phyloP scores from a whole-genome alignment of 73 alveolate genomes.

The Symbiodinium natans region DNA sequence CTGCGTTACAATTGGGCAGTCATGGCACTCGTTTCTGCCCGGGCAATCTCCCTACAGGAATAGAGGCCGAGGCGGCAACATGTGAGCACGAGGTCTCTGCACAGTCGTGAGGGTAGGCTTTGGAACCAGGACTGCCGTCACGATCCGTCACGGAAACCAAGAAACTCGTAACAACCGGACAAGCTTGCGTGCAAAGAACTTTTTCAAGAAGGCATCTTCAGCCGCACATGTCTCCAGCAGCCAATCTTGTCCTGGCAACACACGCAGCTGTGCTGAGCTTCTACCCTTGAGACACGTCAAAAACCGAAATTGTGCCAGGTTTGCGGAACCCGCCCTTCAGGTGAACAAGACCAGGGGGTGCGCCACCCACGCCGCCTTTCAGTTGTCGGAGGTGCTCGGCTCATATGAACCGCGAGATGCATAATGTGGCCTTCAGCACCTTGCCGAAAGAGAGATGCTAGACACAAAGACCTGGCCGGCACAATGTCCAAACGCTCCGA shows the following conservation, averaged over 20 bases:
- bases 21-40: no score
- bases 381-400: background rate
- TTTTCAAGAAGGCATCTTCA: conserved; percentile 28
- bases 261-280: no score
- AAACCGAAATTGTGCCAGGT: background rate
- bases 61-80: no score
- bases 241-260: conserved; percentile 16
- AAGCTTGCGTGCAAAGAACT: no score
- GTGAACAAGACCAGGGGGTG: conserved; percentile 44
- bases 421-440: conserved; percentile 10
- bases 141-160: no score
- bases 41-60: no score
- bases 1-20: no score
- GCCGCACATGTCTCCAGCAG: conserved; percentile 68
- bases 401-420: no score
- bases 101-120: no score
- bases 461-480: background rate
- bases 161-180: no score
- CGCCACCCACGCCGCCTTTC: conserved; percentile 9
- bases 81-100: no score
- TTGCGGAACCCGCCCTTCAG: conserved; percentile 67
- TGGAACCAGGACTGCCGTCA: no score
- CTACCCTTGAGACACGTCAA: background rate
- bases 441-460: background rate
- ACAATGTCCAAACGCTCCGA: background rate